These are phyloP conservation scores for Nicotiana undulata DNA, from an alignment of 257 asterid genomes.

Conservation along the genomic window DNA sequence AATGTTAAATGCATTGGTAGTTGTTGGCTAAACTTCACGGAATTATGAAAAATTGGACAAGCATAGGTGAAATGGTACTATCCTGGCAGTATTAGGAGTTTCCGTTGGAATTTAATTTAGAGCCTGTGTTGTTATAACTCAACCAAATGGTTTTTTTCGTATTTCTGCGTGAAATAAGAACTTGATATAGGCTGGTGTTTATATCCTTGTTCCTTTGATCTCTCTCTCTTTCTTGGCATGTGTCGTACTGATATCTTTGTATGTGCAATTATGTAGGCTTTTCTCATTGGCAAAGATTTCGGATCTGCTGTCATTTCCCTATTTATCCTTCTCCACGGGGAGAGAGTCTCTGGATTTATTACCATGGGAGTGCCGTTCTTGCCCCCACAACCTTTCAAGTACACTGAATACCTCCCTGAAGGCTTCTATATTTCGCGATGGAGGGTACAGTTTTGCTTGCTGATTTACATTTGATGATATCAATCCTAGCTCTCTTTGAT, in stretches of 20 bases:
- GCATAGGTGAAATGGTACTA: neutral
- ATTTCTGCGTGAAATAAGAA: neutral
- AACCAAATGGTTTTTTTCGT: neutral
- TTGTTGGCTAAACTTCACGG: neutral
- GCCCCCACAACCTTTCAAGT: constrained; percentile 30
- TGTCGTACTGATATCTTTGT: neutral
- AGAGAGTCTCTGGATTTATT: constrained; percentile 44
- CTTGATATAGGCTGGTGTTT: neutral
- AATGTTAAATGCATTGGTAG: neutral
- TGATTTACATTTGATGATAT: neutral
- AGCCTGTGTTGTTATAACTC: neutral
- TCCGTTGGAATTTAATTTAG: too few relatives aligned
- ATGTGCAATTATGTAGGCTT: constrained; percentile 35
- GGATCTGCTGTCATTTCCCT: constrained; percentile 38
- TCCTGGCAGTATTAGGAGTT: neutral
- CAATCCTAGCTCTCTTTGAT: neutral
- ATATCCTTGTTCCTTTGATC: neutral
- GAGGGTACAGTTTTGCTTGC: constrained; percentile 29
- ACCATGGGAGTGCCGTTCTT: constrained; percentile 56
- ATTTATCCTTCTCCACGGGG: constrained; percentile 54
- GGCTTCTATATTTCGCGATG: constrained; percentile 68
- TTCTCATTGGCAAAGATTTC: constrained; percentile 68
- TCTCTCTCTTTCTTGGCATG: neutral
- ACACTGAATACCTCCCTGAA: constrained; percentile 37
- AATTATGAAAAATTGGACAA: neutral